These are phyloP conservation scores for Ambrosiella xylebori DNA, from an alignment of 2,329 filamentous ascomycete species.

Conservation along the genomic window DNA sequence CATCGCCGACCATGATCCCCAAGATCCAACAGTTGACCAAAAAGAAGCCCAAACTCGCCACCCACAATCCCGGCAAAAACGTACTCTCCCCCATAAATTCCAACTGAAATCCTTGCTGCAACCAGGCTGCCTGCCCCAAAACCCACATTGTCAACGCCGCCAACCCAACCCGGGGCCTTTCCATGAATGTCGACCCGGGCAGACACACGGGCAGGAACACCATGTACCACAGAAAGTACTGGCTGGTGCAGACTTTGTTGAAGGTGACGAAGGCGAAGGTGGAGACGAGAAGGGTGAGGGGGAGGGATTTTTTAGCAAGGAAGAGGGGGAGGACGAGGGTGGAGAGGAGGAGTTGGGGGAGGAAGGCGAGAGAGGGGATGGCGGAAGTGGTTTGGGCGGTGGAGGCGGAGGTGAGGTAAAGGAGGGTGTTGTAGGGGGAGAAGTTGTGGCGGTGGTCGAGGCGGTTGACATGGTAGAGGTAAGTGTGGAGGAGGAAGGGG, in stretches of 20 bases:
- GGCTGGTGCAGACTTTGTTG: constrained; percentile 97
- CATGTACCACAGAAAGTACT: constrained; percentile 99
- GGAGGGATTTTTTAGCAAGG: constrained; percentile 64
- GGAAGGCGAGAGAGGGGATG: constrained; percentile 68
- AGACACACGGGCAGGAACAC: constrained; percentile 86
- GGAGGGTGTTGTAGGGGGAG: constrained; percentile 81
- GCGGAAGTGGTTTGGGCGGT: constrained; percentile 24
- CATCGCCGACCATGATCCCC: constrained; percentile 59
- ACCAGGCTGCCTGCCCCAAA: constrained; percentile 54
- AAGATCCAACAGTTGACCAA: constrained; percentile 74
- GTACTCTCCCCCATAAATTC: constrained; percentile 69
- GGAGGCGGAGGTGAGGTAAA: constrained; percentile 67
- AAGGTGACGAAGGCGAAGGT: constrained; percentile 96
- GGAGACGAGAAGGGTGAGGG: constrained; percentile 77
- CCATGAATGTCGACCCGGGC: constrained; percentile 56
- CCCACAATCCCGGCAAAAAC: constrained; percentile 72
- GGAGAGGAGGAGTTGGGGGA: constrained; percentile 72
- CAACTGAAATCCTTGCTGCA: constrained; percentile 56
- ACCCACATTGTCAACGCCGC: constrained; percentile 57
- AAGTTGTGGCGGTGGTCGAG: constrained; percentile 98
- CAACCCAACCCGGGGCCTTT: constrained; percentile 41
- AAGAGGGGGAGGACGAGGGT: constrained; percentile 57
- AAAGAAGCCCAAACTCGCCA: constrained; percentile 63
- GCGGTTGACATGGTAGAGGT: constrained; percentile 77
- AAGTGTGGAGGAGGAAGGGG: constrained; percentile 78